Evolutionary conservation across 129 eudicot genomes (phyloP).

Genomic region (Flaveria bidentis): DNA sequence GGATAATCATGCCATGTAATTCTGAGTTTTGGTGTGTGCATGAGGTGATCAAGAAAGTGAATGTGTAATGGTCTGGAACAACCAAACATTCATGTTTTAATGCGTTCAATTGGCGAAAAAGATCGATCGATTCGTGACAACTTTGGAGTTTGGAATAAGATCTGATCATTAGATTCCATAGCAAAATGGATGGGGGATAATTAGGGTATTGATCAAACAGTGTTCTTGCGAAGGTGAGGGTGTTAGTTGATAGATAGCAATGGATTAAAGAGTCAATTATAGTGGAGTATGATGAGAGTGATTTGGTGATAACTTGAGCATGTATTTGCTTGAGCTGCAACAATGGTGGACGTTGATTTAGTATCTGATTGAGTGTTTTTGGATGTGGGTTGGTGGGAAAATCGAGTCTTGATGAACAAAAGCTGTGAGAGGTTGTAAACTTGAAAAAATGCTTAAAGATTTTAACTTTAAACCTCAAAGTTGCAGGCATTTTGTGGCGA

Average conservation of each 20-base stretch:
- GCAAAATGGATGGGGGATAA: constrained; percentile 52
- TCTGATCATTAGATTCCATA: constrained; percentile 74
- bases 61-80: constrained; percentile 63
- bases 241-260: constrained; percentile 53
- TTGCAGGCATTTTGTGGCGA: constrained; percentile 35
- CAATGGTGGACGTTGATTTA: constrained; percentile 51
- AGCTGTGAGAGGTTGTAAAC: constrained; percentile 19
- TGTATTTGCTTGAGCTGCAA: constrained; percentile 63
- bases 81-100: constrained; percentile 17
- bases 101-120: constrained; percentile 50
- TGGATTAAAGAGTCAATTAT: constrained; percentile 70
- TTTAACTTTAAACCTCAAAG: constrained; percentile 12
- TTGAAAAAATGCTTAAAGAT: constrained; percentile 15
- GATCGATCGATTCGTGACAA: constrained; percentile 49
- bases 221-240: constrained; percentile 45
- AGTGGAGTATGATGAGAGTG: constrained; percentile 41
- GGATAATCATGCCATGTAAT: constrained; percentile 51
- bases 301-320: constrained; percentile 54
- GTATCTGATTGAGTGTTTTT: constrained; percentile 45
- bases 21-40: constrained; percentile 56
- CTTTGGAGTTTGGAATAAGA: constrained; percentile 57
- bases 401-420: constrained; percentile 28
- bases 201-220: constrained; percentile 52
- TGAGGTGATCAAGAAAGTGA: constrained; percentile 72
- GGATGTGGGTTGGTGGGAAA: constrained; percentile 40